A percentile compares a stretch with the other conserved stretches of the same genome.
Evolutionary conservation across 2,329 filamentous ascomycete genomes (phyloP).

Genomic region (Penicillium brevicompactum): DNA sequence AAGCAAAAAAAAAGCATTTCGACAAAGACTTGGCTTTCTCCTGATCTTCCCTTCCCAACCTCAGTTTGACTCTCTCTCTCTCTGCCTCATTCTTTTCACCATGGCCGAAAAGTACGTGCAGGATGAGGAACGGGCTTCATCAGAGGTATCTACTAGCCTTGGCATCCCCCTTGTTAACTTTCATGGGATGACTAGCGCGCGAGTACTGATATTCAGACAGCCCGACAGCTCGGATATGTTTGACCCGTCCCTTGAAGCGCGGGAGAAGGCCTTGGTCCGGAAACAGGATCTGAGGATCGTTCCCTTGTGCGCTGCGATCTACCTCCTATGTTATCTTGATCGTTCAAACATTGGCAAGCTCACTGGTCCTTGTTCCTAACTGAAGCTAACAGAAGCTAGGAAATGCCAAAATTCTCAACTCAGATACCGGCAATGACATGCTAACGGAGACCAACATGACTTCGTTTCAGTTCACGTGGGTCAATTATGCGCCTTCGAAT

Average conservation of each 20-base stretch:
- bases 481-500: neutral
- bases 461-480: conserved; percentile 60
- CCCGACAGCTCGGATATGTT: conserved; percentile 6
- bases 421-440: conserved; percentile 62
- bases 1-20: neutral
- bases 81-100: conserved; percentile 3
- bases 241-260: conserved; percentile 13
- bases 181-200: neutral
- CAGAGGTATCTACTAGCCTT: conserved; percentile 14
- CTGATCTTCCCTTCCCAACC: neutral
- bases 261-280: conserved; percentile 47
- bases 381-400: conserved; percentile 28
- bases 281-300: conserved; percentile 67
- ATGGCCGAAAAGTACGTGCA: conserved; percentile 24
- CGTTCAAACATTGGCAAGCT: conserved; percentile 64
- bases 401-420: conserved; percentile 68
- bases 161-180: neutral
- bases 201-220: conserved; percentile 6
- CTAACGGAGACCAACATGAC: conserved; percentile 64
- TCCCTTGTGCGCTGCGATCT: conserved; percentile 65
- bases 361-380: too few species aligned
- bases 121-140: conserved; percentile 16
- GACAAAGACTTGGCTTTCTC: conserved; percentile 2
- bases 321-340: conserved; percentile 69
- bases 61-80: neutral